A percentile compares a stretch with the other conserved stretches of the same genome.
These are phyloP conservation scores for Stemphylium beticola DNA, from an alignment of 2,329 filamentous ascomycete genomes.

Conservation along the genomic window DNA sequence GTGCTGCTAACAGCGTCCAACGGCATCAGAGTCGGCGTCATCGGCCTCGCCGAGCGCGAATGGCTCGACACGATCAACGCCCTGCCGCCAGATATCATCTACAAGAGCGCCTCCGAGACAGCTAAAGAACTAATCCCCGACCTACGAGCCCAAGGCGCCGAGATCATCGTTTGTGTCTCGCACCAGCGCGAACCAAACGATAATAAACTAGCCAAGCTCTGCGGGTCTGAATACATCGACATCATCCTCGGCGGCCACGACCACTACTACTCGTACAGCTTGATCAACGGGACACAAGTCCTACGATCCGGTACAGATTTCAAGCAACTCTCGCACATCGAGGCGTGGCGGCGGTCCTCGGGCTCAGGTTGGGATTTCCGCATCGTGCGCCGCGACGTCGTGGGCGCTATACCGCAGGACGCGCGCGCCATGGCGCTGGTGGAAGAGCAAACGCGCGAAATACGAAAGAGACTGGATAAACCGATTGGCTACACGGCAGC, in stretches of 20 bases:
- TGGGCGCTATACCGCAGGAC: slow-evolving; percentile 71
- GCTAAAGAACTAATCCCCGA: slow-evolving; percentile 76
- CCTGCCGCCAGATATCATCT: slow-evolving; percentile 80
- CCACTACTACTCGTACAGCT: slow-evolving; percentile 80
- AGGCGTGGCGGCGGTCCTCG: slow-evolving; percentile 67
- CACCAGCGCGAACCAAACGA: slow-evolving; percentile 91
- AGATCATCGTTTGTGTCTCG: slow-evolving; percentile 81
- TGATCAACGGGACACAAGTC: slow-evolving; percentile 81
- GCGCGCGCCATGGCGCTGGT: slow-evolving; percentile 66
- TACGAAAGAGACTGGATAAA: slow-evolving; percentile 79
- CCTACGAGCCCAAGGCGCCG: slow-evolving; percentile 76
- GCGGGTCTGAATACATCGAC: slow-evolving; percentile 74
- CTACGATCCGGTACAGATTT: slow-evolving; percentile 91
- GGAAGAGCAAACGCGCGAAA: slow-evolving; percentile 70
- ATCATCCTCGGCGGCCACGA: slow-evolving; percentile 89
- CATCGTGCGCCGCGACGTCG: slow-evolving; percentile 76
- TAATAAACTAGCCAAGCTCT: slow-evolving; percentile 78
- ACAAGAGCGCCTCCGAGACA: slow-evolving; percentile 77
- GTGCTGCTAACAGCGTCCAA: slow-evolving; percentile 80
- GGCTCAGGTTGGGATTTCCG: slow-evolving; percentile 75
- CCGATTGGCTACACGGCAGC: slow-evolving; percentile 80
- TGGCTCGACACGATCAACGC: slow-evolving; percentile 90
- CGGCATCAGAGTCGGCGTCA: slow-evolving; percentile 83
- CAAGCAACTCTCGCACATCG: slow-evolving; percentile 88
- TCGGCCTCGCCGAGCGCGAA: slow-evolving; percentile 85